Base-by-base conservation (phyloP, 306 rosid species). In the Gleditsia sinensis region DNA sequence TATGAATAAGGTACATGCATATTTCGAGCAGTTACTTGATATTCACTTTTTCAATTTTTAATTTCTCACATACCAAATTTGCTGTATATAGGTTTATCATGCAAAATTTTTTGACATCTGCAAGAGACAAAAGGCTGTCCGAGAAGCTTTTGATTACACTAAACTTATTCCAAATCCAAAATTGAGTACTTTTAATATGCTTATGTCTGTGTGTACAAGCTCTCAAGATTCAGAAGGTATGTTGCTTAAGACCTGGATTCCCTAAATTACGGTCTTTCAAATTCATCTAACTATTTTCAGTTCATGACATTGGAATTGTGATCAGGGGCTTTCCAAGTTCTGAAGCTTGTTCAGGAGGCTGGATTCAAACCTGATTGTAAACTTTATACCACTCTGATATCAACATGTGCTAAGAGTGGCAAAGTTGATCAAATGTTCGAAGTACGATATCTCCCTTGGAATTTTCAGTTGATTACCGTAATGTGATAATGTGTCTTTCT, bases 101-200 rank as follows among this genome's bases (percentile, higher is more conserved):
- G 95, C 87, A 71, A 94, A 83, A 88, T 94, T 94, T 76, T 94
- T 94, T 70, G 84, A 88, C 73, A 77, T 21, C 65, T 94, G 97
- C 91, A 94, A 94, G 89, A 78, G 69, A 70, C 74, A 78, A 85
- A 94, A 86, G 89, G 97, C 96, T 62, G 93, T 90, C 68, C 80
- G 71, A 71, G 96, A 91, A 84, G 99, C 99, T 81, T 94, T 91
- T 80, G 93, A 85, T 58, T 94, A 75, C 92, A 75, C 74, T 77
- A 84, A 85, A 75, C 91, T 94, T 77, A 88, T 94, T 67, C 88
- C 89, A 58, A 87, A 88, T 83, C 99, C 97, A 72, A 90, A 83
- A 0, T 65, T 87, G 90, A 94, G 99, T 83, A 90, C 99, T 65
- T 94, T 85, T 83, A 94, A 88, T 75, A 94, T 94, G 99, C 99